Evolutionary conservation across 495 filamentous ascomycete species (phyloP).

Genomic region (Parathielavia appendiculata): DNA sequence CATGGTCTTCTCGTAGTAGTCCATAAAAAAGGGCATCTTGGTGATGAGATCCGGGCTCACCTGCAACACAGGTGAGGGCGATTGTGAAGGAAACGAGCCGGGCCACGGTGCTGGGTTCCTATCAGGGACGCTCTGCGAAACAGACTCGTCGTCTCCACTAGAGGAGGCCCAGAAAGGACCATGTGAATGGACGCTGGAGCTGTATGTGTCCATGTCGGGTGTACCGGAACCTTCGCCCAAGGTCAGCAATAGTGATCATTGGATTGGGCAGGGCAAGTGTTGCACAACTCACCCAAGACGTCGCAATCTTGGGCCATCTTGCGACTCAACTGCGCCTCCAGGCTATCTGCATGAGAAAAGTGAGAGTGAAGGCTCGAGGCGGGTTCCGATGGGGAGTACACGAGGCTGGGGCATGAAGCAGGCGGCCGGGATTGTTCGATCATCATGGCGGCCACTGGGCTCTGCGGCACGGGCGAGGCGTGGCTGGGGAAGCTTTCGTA

Average conservation of each 20-base stretch:
- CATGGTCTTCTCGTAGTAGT: slow-evolving; percentile 83
- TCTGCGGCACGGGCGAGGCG: slow-evolving; percentile 45
- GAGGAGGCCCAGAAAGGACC: slow-evolving; percentile 41
- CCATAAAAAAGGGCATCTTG: slow-evolving; percentile 59
- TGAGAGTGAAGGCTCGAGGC: slow-evolving; percentile 45
- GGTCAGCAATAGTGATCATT: slow-evolving; percentile 7
- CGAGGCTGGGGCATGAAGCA: slow-evolving; percentile 48
- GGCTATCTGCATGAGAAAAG: slow-evolving; percentile 36
- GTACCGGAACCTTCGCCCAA: slow-evolving; percentile 31
- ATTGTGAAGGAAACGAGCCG: slow-evolving; percentile 26
- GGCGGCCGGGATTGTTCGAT: slow-evolving; percentile 47
- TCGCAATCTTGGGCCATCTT: slow-evolving; percentile 46
- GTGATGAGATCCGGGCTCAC: slow-evolving; percentile 50
- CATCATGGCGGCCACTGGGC: slow-evolving; percentile 48
- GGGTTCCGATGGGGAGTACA: slow-evolving; percentile 45
- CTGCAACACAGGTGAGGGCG: slow-evolving; percentile 31
- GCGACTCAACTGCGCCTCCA: slow-evolving; percentile 42
- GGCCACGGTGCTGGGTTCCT: slow-evolving; percentile 23
- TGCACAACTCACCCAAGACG: slow-evolving; percentile 37
- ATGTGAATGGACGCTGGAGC: slow-evolving; percentile 42
- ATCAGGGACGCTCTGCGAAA: slow-evolving; percentile 32
- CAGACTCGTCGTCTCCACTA: slow-evolving; percentile 39
- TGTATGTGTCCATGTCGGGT: slow-evolving; percentile 44
- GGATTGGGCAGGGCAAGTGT: not conserved
- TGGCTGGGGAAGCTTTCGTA: slow-evolving; percentile 48